Percentiles rank a stretch among this genome's conserved stretches.
Conservation (phyloP, 805 yeast species). For the Wickerhamiella domercqiae region DNA sequence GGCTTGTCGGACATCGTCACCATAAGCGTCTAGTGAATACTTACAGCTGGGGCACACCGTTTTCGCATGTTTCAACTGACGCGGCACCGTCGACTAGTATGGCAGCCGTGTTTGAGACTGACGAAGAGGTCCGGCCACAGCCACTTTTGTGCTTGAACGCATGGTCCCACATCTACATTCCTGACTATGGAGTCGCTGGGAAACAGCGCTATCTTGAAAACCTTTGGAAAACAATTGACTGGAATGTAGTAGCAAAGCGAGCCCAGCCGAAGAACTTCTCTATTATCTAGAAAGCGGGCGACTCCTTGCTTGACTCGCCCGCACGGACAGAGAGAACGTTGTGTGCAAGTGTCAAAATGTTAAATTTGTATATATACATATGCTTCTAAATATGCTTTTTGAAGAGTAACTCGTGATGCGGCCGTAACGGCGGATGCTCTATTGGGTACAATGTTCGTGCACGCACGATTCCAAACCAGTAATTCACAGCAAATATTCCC, state of each 20-base stretch:
- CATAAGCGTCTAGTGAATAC: conserved; percentile 63
- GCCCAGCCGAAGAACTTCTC: conserved; percentile 3
- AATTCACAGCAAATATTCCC: conserved; percentile 7
- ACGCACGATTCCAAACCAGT: conserved; percentile 13
- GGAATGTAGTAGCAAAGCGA: conserved; percentile 34
- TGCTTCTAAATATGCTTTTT: conserved; percentile 1
- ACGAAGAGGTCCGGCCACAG: conserved; percentile 5
- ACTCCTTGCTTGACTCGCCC: background rate
- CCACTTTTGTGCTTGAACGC: conserved; percentile 65
- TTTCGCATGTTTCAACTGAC: conserved; percentile 21
- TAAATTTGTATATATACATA: background rate
- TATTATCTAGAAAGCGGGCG: background rate
- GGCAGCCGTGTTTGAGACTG: conserved; percentile 4
- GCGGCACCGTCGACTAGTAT: conserved; percentile 4
- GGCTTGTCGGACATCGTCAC: conserved; percentile 51
- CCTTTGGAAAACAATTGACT: conserved; percentile 65
- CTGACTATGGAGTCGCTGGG: conserved; percentile 73
- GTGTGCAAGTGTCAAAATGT: background rate
- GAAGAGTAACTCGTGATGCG: background rate
- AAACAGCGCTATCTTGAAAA: conserved; percentile 57
- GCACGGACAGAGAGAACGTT: background rate
- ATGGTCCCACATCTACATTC: conserved; percentile 76
- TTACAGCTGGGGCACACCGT: conserved; percentile 82
- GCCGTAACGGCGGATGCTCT: background rate
- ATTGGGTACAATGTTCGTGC: conserved; percentile 7